Evolutionary conservation across 495 filamentous ascomycete genomes (phyloP).

Genomic region (Penicillium bialowiezense): DNA sequence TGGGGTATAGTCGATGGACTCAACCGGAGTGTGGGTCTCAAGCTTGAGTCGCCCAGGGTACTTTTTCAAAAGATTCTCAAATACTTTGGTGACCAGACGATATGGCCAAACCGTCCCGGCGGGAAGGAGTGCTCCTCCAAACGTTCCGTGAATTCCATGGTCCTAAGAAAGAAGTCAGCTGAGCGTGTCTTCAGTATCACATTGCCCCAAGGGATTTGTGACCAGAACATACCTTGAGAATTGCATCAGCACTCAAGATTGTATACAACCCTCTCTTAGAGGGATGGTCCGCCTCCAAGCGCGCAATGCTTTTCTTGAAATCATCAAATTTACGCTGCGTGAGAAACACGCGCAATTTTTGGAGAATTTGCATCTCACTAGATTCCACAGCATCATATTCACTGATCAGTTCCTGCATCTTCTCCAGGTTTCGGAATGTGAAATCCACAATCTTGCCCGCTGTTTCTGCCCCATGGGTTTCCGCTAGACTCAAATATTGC

Average conservation of each 20-base stretch:
- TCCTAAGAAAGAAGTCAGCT: constrained; percentile 3
- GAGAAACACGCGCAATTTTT: constrained; percentile 32
- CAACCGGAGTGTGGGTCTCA: constrained; percentile 72
- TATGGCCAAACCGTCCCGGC: constrained; percentile 73
- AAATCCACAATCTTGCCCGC: constrained; percentile 30
- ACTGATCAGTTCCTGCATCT: constrained; percentile 25
- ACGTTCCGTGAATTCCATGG: constrained; percentile 42
- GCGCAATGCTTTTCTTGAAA: constrained; percentile 23
- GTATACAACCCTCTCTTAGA: constrained; percentile 26
- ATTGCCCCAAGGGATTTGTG: background rate
- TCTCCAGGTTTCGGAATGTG: constrained; percentile 27
- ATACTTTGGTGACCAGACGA: constrained; percentile 66
- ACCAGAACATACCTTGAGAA: constrained; percentile 14
- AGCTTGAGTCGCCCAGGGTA: constrained; percentile 58
- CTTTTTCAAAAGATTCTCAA: constrained; percentile 53
- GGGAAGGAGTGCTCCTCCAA: constrained; percentile 40
- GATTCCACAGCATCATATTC: constrained; percentile 23
- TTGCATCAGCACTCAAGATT: constrained; percentile 19
- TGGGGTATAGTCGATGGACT: constrained; percentile 27
- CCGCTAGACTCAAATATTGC: constrained; percentile 25
- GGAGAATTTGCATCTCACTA: constrained; percentile 25
- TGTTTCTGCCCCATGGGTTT: constrained; percentile 19
- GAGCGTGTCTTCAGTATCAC: background rate
- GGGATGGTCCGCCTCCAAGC: constrained; percentile 26
- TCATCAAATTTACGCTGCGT: constrained; percentile 18